A percentile compares a stretch with the other conserved stretches of the same genome.
These are phyloP conservation scores for Auriculariales sp. DNA, from an alignment of 768 basidiomycete genomes.

Conservation along the genomic window DNA sequence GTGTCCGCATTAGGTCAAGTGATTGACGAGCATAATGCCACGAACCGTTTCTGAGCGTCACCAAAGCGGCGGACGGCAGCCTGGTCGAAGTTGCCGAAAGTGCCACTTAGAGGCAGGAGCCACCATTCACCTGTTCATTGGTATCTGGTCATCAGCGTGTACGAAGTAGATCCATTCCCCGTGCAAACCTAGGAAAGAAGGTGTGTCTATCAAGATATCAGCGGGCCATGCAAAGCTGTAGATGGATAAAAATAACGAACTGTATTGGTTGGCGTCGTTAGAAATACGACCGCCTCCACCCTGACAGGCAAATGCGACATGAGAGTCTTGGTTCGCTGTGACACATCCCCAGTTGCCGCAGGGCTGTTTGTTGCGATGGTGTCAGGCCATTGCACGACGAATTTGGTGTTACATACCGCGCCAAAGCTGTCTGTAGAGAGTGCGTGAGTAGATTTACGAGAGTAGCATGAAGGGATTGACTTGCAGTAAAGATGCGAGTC, in stretches of 20 bases:
- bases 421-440: background rate
- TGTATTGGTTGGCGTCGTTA: background rate
- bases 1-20: too few species aligned
- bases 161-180: too few species aligned
- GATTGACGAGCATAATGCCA: background rate
- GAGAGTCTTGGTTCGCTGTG: background rate
- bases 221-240: background rate
- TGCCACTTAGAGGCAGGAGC: background rate
- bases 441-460: background rate
- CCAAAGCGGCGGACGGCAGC: background rate
- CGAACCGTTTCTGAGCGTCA: background rate
- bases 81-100: background rate
- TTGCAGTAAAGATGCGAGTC: background rate
- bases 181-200: background rate
- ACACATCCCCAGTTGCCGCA: background rate
- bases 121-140: constrained; percentile 1
- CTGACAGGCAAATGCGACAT: background rate
- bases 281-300: background rate
- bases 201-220: background rate
- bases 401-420: background rate
- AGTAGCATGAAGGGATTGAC: background rate
- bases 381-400: background rate
- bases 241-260: background rate
- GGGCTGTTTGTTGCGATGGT: background rate
- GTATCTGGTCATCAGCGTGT: too few species aligned